Percentiles rank a stretch among this genome's conserved stretches.
These are phyloP conservation scores for Sideroxylon spinosum DNA, from an alignment of 179 eudicot species.

Conservation along the genomic window DNA sequence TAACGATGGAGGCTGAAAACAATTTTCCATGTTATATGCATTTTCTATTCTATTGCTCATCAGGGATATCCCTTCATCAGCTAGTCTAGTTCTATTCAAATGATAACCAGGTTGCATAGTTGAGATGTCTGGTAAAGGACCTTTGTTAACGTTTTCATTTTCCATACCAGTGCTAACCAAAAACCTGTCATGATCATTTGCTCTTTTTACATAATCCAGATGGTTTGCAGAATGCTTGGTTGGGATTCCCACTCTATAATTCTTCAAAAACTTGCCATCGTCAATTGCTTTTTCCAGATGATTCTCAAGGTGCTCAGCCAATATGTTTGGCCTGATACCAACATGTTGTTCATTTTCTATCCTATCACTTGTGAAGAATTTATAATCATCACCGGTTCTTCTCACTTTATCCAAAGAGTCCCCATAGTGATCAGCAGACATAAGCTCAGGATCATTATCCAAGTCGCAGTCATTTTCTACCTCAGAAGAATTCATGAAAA, in stretches of 20 bases:
- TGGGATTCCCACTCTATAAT: constrained; percentile 11
- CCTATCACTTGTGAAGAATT: not conserved
- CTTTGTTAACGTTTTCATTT: constrained; percentile 10
- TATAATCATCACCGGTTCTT: not conserved
- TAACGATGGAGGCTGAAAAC: constrained; percentile 2
- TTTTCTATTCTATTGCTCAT: not conserved
- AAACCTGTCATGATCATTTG: not conserved
- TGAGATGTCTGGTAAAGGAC: not conserved
- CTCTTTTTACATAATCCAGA: constrained; percentile 1
- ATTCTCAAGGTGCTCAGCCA: not conserved
- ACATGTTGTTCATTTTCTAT: not conserved
- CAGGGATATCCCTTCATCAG: constrained; percentile 14
- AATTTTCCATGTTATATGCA: constrained; percentile 10
- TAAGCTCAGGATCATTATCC: not conserved
- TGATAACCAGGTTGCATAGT: not conserved
- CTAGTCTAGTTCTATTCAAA: constrained; percentile 1
- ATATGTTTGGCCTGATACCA: not conserved
- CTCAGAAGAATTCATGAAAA: not conserved
- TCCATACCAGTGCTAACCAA: constrained; percentile 1
- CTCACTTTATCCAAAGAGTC: not conserved
- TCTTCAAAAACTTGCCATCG: constrained; percentile 9
- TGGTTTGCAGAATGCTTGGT: not conserved
- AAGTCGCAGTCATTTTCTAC: constrained; percentile 10
- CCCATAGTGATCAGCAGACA: not conserved
- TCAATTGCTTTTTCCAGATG: not conserved